Evolutionary conservation across 2,329 filamentous ascomycete species (phyloP).

Genomic region (Stachybotrys echinatus): DNA sequence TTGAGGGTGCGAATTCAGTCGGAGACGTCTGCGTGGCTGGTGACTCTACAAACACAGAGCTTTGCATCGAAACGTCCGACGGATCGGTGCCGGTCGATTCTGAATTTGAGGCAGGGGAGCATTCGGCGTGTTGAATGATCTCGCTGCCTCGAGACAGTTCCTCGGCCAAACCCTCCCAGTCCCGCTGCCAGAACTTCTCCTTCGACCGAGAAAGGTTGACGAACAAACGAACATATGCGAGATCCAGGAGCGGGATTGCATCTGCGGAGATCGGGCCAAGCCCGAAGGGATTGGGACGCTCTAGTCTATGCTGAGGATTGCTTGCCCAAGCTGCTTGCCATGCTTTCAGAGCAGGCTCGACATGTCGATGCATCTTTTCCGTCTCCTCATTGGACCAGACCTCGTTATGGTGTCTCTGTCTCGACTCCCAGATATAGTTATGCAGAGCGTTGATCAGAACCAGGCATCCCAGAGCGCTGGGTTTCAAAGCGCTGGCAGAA

Average conservation of each 20-base stretch:
- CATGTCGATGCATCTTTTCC: conserved; percentile 92
- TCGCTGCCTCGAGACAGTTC: conserved; percentile 77
- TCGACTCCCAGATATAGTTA: conserved; percentile 97
- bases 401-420: conserved; percentile 81
- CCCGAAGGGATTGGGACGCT: conserved; percentile 79
- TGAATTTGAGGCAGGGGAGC: conserved; percentile 47
- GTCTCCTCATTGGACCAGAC: conserved; percentile 90
- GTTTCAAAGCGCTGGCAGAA: conserved; percentile 34
- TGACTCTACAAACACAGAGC: conserved; percentile 44
- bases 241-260: conserved; percentile 82
- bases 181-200: conserved; percentile 88
- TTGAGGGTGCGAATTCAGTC: conserved; percentile 37
- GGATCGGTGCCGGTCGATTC: conserved; percentile 38
- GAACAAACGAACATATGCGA: conserved; percentile 88
- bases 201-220: conserved; percentile 90
- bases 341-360: conserved; percentile 86
- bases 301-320: conserved; percentile 77
- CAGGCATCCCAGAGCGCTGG: conserved; percentile 88
- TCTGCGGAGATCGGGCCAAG: conserved; percentile 81
- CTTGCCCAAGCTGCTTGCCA: conserved; percentile 92
- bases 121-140: conserved; percentile 66
- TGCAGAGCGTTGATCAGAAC: conserved; percentile 91
- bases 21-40: conserved; percentile 45
- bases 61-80: conserved; percentile 40
- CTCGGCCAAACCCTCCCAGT: conserved; percentile 87